Percentiles rank a stretch among this genome's conserved stretches.
These are phyloP conservation scores for Candida arabinofermentans DNA, from an alignment of 805 yeast genomes.

Conservation along the genomic window DNA sequence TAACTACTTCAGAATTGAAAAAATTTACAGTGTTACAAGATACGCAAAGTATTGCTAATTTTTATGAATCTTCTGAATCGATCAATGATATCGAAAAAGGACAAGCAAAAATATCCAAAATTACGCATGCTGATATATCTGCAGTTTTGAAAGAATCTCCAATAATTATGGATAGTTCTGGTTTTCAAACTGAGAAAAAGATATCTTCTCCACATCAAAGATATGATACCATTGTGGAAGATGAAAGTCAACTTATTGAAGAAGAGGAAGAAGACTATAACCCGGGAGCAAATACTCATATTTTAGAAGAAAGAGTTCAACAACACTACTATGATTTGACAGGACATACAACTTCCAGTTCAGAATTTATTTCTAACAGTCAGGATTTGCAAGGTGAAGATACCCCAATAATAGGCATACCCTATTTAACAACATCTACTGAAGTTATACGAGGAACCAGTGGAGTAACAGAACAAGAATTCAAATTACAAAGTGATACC, in stretches of 20 bases:
- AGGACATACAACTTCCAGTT: too few relatives aligned
- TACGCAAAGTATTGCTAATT: not conserved
- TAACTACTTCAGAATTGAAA: not conserved
- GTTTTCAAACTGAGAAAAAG: not conserved
- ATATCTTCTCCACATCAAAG: too few relatives aligned
- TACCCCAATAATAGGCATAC: too few relatives aligned
- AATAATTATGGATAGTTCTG: not conserved
- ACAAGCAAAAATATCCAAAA: slow-evolving; percentile 5
- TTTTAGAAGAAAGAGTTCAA: too few relatives aligned
- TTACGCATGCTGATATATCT: slow-evolving; percentile 9
- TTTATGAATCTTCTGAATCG: slow-evolving; percentile 9
- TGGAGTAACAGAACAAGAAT: slow-evolving; percentile 16
- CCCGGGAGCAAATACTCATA: not conserved
- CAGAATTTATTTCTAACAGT: too few relatives aligned
- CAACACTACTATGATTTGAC: too few relatives aligned
- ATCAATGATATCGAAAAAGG: slow-evolving; percentile 3
- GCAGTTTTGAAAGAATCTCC: slow-evolving; percentile 2
- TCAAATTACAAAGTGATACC: slow-evolving; percentile 9
- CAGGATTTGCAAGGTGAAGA: too few relatives aligned
- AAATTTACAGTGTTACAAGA: not conserved
- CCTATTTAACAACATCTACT: too few relatives aligned
- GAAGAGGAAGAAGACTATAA: not conserved
- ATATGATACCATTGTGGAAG: slow-evolving; percentile 1
- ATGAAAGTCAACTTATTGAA: slow-evolving; percentile 1
- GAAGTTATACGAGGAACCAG: slow-evolving; percentile 15